A percentile compares a stretch with the other conserved stretches of the same genome.
Evolutionary conservation across 305 asterid genomes (phyloP).

Genomic region (Solanum chacoense): DNA sequence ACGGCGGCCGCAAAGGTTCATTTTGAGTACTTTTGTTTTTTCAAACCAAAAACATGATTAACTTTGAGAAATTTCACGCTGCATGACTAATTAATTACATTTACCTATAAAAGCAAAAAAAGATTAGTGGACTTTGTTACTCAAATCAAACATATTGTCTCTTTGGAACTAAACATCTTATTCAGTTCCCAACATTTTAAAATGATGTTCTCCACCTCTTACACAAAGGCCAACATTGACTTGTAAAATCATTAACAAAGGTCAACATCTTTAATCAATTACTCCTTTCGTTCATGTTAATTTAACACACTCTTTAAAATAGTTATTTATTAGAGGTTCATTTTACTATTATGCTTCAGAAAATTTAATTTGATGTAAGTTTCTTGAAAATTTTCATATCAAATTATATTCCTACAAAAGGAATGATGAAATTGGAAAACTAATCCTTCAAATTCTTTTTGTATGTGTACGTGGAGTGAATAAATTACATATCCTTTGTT

Average conservation of each 20-base stretch:
- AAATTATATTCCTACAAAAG: neutral
- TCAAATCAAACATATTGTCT: constrained; percentile 12
- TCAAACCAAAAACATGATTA: neutral
- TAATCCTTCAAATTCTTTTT: neutral
- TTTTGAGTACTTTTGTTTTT: neutral
- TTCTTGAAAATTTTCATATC: neutral
- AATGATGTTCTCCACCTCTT: constrained; percentile 20
- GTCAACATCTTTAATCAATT: constrained; percentile 5
- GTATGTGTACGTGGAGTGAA: neutral
- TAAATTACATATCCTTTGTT: neutral
- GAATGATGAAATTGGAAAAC: neutral
- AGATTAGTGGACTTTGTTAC: neutral
- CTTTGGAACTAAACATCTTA: constrained; percentile 22
- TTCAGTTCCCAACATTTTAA: constrained; percentile 4
- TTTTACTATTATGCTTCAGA: too few species aligned
- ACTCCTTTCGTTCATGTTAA: neutral
- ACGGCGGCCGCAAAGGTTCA: constrained; percentile 16
- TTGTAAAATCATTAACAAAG: constrained; percentile 6
- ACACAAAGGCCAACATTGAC: neutral
- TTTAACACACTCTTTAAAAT: neutral
- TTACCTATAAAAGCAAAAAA: neutral
- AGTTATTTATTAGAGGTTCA: too few species aligned
- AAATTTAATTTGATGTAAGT: neutral
- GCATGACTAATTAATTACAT: neutral
- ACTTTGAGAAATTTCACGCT: neutral